Base-by-base conservation (phyloP, 352 stramenopile species). In the Blastocystis hominis region DNA sequence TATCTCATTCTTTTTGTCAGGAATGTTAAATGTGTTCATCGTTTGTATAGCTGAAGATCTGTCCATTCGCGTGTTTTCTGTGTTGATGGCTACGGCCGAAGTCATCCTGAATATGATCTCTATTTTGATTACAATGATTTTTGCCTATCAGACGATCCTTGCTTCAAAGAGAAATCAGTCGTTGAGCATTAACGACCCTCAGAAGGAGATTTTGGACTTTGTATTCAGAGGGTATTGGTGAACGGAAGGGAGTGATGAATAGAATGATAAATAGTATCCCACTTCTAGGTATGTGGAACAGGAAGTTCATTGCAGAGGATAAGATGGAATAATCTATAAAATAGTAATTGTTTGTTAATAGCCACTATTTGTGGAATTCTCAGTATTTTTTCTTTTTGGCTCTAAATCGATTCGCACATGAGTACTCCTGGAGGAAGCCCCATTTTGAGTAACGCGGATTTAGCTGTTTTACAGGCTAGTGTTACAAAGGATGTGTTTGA, bases 131-230 rank as follows among this genome's bases (percentile, higher is more conserved):
- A 40, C 42, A n/a, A 78, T 78, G 68, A 78, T 78, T 30, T 34
- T 78, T 59, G 46, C 68, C 42, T 78, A 78, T 55, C 68, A 78
- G 68, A 78, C 68, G 24, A 40, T 78, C 10, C 17, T 44, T 53
- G 42, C 10, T 61, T n/a, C 30, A 30, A 62, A 7, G 20, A 40
- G 62, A 36, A 70, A 70, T 46, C 24, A 17, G 15, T 55, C 68
- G 3, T 59, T 55, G 24, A 46, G 62, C 47, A 59, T 78, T 40
- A 46, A 24, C 10, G 46, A 61, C 62, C 68, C 68, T 2, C 42
- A 56, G 68, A 55, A 78, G 53, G 68, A 46, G 24, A 62, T 78
- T 38, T 62, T 78, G 30, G 38, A n/a, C 7, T 40, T 61, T 20
- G 47, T 55, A 1, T 17, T 78, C 9, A 20, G 40, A 78, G 62